These are phyloP conservation scores for Xylariaceae sp. DNA, from an alignment of 2,329 filamentous ascomycete genomes.

Conservation along the genomic window DNA sequence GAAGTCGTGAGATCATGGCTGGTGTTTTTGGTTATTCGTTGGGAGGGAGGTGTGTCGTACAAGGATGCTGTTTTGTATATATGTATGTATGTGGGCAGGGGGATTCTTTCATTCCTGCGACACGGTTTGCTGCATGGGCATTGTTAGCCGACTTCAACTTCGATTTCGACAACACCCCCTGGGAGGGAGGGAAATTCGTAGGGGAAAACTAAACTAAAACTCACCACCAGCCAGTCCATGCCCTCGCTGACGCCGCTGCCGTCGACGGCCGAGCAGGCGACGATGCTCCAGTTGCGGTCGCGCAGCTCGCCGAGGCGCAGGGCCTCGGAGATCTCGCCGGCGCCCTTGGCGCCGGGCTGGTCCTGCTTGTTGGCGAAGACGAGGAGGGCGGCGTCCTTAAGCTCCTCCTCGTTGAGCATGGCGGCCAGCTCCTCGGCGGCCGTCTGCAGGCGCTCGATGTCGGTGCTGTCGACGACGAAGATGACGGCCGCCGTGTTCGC, in stretches of 20 bases:
- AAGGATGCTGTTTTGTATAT: constrained; percentile 3
- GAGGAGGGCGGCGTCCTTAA: constrained; percentile 86
- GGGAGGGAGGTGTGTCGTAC: constrained; percentile 22
- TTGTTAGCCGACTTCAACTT: constrained; percentile 18
- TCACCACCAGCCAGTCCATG: constrained; percentile 97
- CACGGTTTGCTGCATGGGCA: constrained; percentile 43
- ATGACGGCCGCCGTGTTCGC: constrained; percentile 98
- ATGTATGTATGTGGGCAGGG: not conserved
- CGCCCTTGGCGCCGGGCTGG: constrained; percentile 93
- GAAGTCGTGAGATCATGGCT: constrained; percentile 5
- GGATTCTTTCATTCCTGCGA: constrained; percentile 43
- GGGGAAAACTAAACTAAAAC: constrained; percentile 35
- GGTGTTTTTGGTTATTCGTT: constrained; percentile 8
- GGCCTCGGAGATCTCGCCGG: constrained; percentile 94
- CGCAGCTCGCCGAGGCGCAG: constrained; percentile 86
- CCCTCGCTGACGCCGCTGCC: constrained; percentile 93
- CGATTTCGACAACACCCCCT: no score
- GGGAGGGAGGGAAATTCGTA: not conserved
- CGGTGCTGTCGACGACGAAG: constrained; percentile 97
- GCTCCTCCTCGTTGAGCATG: constrained; percentile 96
- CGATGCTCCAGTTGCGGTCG: constrained; percentile 98
- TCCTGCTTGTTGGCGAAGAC: constrained; percentile 99
- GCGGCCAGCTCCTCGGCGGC: constrained; percentile 89
- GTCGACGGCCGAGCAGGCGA: constrained; percentile 95
- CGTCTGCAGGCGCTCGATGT: constrained; percentile 92